phyloP scores from a whole-genome alignment of 495 filamentous ascomycete genomes.

The Penicillium bialowiezense region DNA sequence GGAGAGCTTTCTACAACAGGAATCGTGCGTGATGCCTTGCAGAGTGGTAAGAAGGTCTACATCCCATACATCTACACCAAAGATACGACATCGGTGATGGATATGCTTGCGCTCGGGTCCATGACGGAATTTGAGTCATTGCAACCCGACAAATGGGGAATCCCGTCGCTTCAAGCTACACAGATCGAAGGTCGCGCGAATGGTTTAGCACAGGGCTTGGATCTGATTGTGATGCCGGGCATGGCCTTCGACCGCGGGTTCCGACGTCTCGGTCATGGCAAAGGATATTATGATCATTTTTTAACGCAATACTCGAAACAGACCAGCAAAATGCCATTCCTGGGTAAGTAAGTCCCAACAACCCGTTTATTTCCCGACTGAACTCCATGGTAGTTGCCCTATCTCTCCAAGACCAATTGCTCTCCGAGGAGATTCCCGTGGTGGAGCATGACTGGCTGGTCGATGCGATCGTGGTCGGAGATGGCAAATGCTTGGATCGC shows the following conservation, averaged over 20 bases:
- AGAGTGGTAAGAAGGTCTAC: constrained; percentile 77
- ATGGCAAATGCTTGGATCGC: constrained; percentile 42
- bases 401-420: constrained; percentile 82
- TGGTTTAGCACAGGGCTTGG: constrained; percentile 67
- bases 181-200: constrained; percentile 63
- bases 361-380: constrained; percentile 15
- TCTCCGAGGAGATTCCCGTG: constrained; percentile 66
- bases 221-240: constrained; percentile 89
- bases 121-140: constrained; percentile 73
- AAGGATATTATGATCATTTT: constrained; percentile 96
- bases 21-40: constrained; percentile 78
- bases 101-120: constrained; percentile 80
- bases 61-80: constrained; percentile 81
- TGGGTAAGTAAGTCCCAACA: constrained; percentile 46
- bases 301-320: constrained; percentile 64
- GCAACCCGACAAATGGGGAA: constrained; percentile 82
- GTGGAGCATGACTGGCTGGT: constrained; percentile 63
- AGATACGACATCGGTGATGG: constrained; percentile 68
- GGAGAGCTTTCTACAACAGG: constrained; percentile 77
- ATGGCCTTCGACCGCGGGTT: constrained; percentile 83
- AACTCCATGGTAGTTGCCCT: constrained; percentile 65
- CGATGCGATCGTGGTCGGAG: constrained; percentile 64
- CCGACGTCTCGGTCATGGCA: constrained; percentile 85
- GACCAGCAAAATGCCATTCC: constrained; percentile 57
- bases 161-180: constrained; percentile 68